A percentile compares a stretch with the other conserved stretches of the same genome.
Evolutionary conservation across 2,329 filamentous ascomycete genomes (phyloP).

Genomic region (Paraphoma chrysanthemicola): DNA sequence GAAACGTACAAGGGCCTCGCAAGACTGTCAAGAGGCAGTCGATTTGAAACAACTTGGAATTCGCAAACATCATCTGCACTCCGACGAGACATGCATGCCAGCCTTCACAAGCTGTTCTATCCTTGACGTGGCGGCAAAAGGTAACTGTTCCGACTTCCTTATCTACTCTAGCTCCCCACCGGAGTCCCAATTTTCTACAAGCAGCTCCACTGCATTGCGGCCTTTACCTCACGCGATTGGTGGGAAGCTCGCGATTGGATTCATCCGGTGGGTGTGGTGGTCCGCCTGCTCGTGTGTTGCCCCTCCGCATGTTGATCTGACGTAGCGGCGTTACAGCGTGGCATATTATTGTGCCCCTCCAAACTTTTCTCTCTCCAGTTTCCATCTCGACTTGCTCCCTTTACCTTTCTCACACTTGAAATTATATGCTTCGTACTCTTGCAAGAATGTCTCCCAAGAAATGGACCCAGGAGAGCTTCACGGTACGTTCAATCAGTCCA

Average conservation of each 20-base stretch:
- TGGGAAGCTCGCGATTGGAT: background rate
- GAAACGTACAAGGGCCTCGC: no score
- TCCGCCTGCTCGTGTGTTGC: background rate
- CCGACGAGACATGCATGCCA: no score
- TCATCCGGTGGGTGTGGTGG: constrained; percentile 3
- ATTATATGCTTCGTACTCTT: constrained; percentile 32
- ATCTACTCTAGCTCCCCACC: constrained; percentile 8
- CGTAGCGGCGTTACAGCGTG: constrained; percentile 13
- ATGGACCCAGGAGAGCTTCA: constrained; percentile 47
- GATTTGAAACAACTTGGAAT: no score
- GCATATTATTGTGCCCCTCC: constrained; percentile 10
- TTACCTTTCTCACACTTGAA: background rate
- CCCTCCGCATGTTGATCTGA: constrained; percentile 5
- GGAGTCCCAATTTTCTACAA: background rate
- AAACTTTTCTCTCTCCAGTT: background rate
- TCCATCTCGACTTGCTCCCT: background rate
- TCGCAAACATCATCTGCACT: background rate
- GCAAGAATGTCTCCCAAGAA: constrained; percentile 40
- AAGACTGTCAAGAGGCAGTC: no score
- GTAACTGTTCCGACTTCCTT: constrained; percentile 15
- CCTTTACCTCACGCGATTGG: constrained; percentile 4
- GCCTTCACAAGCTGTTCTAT: no score
- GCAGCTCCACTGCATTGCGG: constrained; percentile 1
- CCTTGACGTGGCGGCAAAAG: background rate
- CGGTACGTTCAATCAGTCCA: constrained; percentile 11